A percentile compares a stretch with the other conserved stretches of the same genome.
These are phyloP conservation scores for Aspergillus bertholletiae DNA, from an alignment of 495 filamentous ascomycete genomes.

Conservation along the genomic window DNA sequence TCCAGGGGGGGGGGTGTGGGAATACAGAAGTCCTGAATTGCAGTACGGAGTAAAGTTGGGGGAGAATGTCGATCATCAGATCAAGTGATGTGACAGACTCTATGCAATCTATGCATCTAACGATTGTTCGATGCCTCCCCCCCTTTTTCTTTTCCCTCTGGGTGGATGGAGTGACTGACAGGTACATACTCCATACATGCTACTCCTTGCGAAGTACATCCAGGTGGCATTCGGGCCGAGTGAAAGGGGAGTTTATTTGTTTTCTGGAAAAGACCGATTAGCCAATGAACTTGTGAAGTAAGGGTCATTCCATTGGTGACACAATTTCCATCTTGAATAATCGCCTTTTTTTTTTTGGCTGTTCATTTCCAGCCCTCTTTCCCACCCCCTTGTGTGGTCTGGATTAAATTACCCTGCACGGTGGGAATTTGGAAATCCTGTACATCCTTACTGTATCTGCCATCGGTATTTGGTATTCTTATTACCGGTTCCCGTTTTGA, in stretches of 20 bases:
- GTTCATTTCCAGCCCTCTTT: background rate
- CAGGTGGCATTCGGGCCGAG: background rate
- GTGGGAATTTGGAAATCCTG: too few relatives aligned
- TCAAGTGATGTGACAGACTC: background rate
- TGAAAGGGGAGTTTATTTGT: background rate
- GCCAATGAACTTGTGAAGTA: background rate
- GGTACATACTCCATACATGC: background rate
- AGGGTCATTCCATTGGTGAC: conserved; percentile 1
- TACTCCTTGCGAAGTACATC: too few relatives aligned
- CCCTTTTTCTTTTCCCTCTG: too few relatives aligned
- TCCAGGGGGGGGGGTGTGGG: conserved; percentile 1
- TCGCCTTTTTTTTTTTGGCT: background rate
- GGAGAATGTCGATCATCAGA: conserved; percentile 21
- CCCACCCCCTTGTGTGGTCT: too few relatives aligned
- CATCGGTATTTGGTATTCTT: background rate
- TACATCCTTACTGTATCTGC: too few relatives aligned
- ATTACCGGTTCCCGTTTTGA: background rate
- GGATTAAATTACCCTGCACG: too few relatives aligned
- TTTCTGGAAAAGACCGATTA: background rate
- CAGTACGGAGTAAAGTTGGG: too few relatives aligned
- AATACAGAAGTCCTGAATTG: conserved; percentile 8
- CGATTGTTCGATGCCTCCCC: too few relatives aligned
- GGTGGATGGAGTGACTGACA: conserved; percentile 3
- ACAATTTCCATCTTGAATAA: background rate
- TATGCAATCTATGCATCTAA: background rate